These are phyloP conservation scores for Lactarius hatsudake DNA, from an alignment of 768 basidiomycete genomes.

Conservation along the genomic window DNA sequence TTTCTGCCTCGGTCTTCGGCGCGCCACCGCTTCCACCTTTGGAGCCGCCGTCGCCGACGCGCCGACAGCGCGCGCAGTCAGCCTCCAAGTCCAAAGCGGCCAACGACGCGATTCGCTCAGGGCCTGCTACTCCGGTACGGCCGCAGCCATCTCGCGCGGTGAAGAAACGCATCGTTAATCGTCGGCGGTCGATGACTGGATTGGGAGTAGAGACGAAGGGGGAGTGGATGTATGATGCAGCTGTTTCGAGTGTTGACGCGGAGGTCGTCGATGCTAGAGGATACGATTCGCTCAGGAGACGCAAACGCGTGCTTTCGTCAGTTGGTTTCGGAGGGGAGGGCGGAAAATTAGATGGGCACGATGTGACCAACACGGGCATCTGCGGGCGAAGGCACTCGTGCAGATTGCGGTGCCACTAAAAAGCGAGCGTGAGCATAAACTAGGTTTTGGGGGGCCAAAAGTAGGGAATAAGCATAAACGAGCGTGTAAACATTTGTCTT, in stretches of 20 bases:
- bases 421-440: neutral
- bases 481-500: neutral
- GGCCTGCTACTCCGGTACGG: neutral
- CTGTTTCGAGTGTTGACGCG: conserved; percentile 23
- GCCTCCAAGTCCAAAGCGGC: conserved; percentile 6
- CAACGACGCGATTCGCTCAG: conserved; percentile 5
- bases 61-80: conserved; percentile 10
- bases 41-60: conserved; percentile 11
- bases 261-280: conserved; percentile 16
- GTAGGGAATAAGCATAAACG: neutral
- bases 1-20: conserved; percentile 15
- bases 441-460: neutral
- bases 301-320: conserved; percentile 26
- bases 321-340: conserved; percentile 18
- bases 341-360: neutral
- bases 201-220: conserved; percentile 16
- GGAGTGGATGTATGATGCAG: conserved; percentile 26
- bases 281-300: conserved; percentile 12
- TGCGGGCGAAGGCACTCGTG: neutral
- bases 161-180: conserved; percentile 28
- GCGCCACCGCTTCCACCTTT: neutral
- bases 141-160: conserved; percentile 24
- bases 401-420: neutral
- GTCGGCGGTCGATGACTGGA: conserved; percentile 25
- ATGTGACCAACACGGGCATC: conserved; percentile 1